Evolutionary conservation across 2,329 filamentous ascomycete species (phyloP).

Genomic region (Botrytis paeoniae): DNA sequence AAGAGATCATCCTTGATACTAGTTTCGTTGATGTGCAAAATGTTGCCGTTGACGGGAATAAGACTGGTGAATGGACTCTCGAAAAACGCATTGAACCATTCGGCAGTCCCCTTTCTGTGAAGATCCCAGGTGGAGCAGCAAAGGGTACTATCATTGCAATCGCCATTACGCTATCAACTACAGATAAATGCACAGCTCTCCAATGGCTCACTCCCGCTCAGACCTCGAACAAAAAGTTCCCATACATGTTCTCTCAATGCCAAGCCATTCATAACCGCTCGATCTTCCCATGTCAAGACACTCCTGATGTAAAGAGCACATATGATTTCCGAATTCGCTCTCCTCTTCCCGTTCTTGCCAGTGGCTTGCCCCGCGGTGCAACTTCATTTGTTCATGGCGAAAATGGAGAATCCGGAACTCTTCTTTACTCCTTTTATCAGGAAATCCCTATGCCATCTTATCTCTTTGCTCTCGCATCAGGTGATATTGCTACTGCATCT

Average conservation of each 20-base stretch:
- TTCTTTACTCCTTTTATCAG: conserved; percentile 83
- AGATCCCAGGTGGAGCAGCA: conserved; percentile 52
- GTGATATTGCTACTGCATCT: conserved; percentile 79
- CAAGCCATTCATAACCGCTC: conserved; percentile 94
- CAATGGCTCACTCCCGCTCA: conserved; percentile 94
- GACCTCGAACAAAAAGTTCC: conserved; percentile 92
- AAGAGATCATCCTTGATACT: conserved; percentile 84
- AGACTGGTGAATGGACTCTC: conserved; percentile 60
- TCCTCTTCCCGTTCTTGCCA: conserved; percentile 84
- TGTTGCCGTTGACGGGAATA: conserved; percentile 65
- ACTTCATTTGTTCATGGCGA: conserved; percentile 50
- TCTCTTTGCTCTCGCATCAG: conserved; percentile 85
- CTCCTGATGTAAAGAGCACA: conserved; percentile 94
- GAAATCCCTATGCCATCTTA: conserved; percentile 91
- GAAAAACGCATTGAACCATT: conserved; percentile 70
- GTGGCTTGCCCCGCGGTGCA: conserved; percentile 63
- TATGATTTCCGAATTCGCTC: conserved; percentile 87
- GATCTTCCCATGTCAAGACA: conserved; percentile 95
- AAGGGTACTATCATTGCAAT: conserved; percentile 54
- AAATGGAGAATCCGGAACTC: conserved; percentile 50
- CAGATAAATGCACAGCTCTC: conserved; percentile 82
- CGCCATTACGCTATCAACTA: conserved; percentile 74
- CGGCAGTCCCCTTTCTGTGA: conserved; percentile 66
- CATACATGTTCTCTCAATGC: conserved; percentile 97
- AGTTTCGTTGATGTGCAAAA: conserved; percentile 72